Base-by-base conservation (phyloP, 208 protist species). In the Leptomonas pyrrhocoris region DNA sequence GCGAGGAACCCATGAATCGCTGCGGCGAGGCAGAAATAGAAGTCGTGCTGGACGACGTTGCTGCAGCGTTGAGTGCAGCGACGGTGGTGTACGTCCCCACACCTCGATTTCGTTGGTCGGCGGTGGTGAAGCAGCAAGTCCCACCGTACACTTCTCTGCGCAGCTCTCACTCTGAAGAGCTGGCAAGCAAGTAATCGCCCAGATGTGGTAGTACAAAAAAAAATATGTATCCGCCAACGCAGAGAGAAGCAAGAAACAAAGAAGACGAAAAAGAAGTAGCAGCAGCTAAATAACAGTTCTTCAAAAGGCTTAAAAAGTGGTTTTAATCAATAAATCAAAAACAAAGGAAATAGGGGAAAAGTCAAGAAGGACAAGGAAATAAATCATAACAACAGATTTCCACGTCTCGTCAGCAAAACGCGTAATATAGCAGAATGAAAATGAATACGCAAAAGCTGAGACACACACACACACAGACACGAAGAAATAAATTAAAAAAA, bases 1-100 rank as follows among this genome's bases (percentile, higher is more conserved):
- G 43, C 6, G 77, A 61, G 30, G 56, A 72, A 28, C 36, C 46
- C 67, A 64, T 67, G 6, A 36, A 0, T 5, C 42, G 61, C 59
- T 73, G 43, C 11, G 18, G 28, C 38, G 59, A 21, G 23, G 56
- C 19, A 2, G 56, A 16, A 4, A 31, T 21, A 19, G 28, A 3
- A 21, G 51, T 38, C 13, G 51, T 9, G 28, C 27, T 38, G 23
- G 34, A 38, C 9, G 34, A 12, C 9, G 34, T 9, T 12, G 34
- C 9, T 38, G 34, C 9, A 28, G 11, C 23, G 51, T 57, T 13
- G 4, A 38, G 36, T 15, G 11, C 5, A 48, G 43, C 4, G 55
- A 45, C 12, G 55, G 2, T 31, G 21, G 34, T 38, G 34, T 38
- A 38, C 36, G 36, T 7, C 45, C 27, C n/a, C 46, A 13, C 46